These are phyloP conservation scores for Jaapia argillacea DNA, from an alignment of 768 basidiomycete species.

Conservation along the genomic window DNA sequence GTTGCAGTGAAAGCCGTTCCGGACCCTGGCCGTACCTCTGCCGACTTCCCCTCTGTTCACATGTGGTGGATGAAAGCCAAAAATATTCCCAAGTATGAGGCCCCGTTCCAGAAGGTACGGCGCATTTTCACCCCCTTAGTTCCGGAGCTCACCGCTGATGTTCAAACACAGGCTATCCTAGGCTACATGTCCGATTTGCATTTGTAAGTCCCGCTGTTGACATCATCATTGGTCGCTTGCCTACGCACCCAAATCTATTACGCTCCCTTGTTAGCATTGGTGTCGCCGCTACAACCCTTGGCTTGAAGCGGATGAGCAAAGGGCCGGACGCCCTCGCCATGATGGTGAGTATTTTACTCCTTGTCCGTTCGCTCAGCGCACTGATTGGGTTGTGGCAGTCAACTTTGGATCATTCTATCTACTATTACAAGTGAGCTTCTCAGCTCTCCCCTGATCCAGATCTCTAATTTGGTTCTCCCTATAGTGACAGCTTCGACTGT, in stretches of 20 bases:
- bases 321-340: slow-evolving; percentile 47
- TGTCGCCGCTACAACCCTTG: slow-evolving; percentile 41
- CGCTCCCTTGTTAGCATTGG: slow-evolving; percentile 41
- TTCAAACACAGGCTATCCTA: slow-evolving; percentile 53
- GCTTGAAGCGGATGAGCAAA: slow-evolving; percentile 36
- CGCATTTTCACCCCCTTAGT: not conserved
- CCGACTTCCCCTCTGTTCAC: too few species aligned
- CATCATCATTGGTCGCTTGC: not conserved
- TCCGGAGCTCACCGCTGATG: not conserved
- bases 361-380: not conserved
- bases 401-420: slow-evolving; percentile 71
- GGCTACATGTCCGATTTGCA: slow-evolving; percentile 71
- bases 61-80: slow-evolving; percentile 80
- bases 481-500: slow-evolving; percentile 64
- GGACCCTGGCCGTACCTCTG: too few species aligned
- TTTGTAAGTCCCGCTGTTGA: slow-evolving; percentile 42
- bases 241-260: slow-evolving; percentile 6
- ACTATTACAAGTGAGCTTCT: slow-evolving; percentile 57
- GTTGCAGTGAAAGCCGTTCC: too few species aligned
- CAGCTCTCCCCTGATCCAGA: not conserved
- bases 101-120: slow-evolving; percentile 67
- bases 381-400: slow-evolving; percentile 29
- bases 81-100: slow-evolving; percentile 52
- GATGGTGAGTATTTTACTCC: slow-evolving; percentile 36
- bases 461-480: slow-evolving; percentile 3